phyloP scores from a whole-genome alignment of 1,284 basidiomycete species.

The Amylostereum chailletii region DNA sequence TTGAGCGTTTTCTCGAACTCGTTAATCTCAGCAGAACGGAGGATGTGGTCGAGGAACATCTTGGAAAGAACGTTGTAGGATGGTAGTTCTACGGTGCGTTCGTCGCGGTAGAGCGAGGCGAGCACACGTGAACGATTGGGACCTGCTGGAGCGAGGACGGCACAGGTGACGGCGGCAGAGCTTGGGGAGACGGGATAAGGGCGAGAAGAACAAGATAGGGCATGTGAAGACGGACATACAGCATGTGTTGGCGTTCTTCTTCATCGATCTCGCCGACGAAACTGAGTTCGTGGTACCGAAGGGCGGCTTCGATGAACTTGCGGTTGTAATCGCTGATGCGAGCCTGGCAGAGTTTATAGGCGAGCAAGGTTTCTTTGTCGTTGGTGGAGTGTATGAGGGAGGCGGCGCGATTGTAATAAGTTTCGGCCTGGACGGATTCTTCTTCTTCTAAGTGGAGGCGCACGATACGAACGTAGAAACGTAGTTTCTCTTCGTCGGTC shows the following conservation, averaged over 20 bases:
- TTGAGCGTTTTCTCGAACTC: conserved; percentile 85
- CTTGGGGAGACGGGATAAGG: conserved; percentile 29
- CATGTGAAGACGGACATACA: conserved; percentile 42
- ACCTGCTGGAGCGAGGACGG: conserved; percentile 95
- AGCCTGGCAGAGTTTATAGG: conserved; percentile 87
- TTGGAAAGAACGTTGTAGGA: conserved; percentile 90
- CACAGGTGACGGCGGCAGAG: conserved; percentile 87
- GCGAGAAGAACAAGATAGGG: neutral
- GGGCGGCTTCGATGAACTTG: conserved; percentile 92
- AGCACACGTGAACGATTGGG: conserved; percentile 90
- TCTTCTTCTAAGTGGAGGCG: conserved; percentile 93
- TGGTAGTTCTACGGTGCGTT: conserved; percentile 72
- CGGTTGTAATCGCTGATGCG: conserved; percentile 88
- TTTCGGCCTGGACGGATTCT: conserved; percentile 89
- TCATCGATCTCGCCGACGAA: conserved; percentile 85
- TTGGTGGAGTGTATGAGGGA: conserved; percentile 73
- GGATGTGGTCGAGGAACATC: conserved; percentile 96
- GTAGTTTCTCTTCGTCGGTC: conserved; percentile 81
- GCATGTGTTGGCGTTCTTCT: conserved; percentile 79
- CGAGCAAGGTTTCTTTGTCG: conserved; percentile 70
- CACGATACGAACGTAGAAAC: conserved; percentile 89
- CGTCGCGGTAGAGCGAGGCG: conserved; percentile 89
- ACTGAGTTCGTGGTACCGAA: conserved; percentile 89
- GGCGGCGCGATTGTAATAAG: conserved; percentile 94
- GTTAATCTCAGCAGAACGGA: conserved; percentile 82